Base-by-base conservation (phyloP, 257 asterid genomes). In the Penstemon davidsonii region DNA sequence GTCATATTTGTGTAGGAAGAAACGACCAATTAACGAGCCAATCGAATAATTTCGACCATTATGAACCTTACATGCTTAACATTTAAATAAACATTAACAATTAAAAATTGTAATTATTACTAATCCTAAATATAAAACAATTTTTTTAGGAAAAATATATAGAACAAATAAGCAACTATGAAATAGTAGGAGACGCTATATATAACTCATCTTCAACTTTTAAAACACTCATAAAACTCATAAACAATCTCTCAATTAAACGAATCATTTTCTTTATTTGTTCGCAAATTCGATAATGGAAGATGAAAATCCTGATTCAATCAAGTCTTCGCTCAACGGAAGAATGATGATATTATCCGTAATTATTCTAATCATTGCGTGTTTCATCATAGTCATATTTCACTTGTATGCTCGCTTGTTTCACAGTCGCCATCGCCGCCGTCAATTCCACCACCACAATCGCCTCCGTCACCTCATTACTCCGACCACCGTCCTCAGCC, bases 381-480 rank as follows among this genome's bases (percentile, higher is more conserved):
- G 84, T 52, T 60, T 76, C 75, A 3, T 66, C 51, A 55, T 73
- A 0, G 42, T 80, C 11, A 1, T 55, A 5, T 57, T 73, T 41
- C 84, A 80, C 58, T 46, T 76, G 4, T 69, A 52, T 47, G 1
- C 54, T 13, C 73, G 74, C 5, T 75, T 73, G 78, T 60, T 53
- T 25, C 38, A 7, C 66, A 49, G 0, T 10, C 54, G 54, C 33
- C 33, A 25, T 11, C 60, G 64, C 53, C 68, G 64, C 67, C 76
- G 54, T 69, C 56, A 10, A 4, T 3, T 5, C 36, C 68, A 37
- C 72, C 51, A 1, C 66, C 60, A 0, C 60, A 10, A 3, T 2
- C 2, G 33, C 40, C 44, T 36, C 61, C 36, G 41, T 45, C 15
- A 4, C 37, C 7, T 37, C 67, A 4, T 0, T 64, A 4, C 8